Evolutionary conservation across 2,329 filamentous ascomycete species (phyloP).

Genomic region (Pseudogymnoascus sp.): DNA sequence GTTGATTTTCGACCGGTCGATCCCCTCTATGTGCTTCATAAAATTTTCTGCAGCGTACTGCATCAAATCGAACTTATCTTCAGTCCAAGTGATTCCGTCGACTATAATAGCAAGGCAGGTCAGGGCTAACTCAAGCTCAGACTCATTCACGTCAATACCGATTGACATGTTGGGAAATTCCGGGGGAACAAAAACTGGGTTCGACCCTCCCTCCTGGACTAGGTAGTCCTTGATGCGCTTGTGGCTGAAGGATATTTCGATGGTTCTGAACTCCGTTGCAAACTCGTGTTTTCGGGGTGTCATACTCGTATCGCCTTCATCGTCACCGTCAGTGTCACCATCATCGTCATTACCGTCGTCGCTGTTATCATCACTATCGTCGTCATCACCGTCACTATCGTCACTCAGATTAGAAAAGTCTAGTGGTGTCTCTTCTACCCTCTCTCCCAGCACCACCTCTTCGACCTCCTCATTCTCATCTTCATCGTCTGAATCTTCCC

Average conservation of each 20-base stretch:
- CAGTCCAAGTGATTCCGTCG: neutral
- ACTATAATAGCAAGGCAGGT: neutral
- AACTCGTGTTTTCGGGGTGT: neutral
- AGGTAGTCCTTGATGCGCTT: neutral
- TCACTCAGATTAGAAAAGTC: neutral
- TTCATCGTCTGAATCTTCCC: neutral
- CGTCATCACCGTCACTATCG: neutral
- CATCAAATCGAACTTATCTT: neutral
- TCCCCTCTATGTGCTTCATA: neutral
- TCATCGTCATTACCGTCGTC: neutral
- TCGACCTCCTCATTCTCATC: neutral
- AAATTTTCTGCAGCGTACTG: neutral
- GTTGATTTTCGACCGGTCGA: neutral
- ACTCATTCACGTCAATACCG: neutral
- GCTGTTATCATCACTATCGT: neutral
- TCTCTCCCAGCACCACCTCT: neutral
- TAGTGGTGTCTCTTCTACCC: neutral
- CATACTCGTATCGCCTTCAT: neutral
- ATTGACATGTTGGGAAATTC: neutral
- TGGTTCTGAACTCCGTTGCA: neutral
- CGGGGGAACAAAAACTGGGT: neutral
- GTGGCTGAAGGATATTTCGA: neutral
- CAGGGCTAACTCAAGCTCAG: neutral
- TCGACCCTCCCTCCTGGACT: neutral
- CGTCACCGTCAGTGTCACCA: neutral